phyloP scores from a whole-genome alignment of 768 basidiomycete species.

The Artomyces pyxidatus region DNA sequence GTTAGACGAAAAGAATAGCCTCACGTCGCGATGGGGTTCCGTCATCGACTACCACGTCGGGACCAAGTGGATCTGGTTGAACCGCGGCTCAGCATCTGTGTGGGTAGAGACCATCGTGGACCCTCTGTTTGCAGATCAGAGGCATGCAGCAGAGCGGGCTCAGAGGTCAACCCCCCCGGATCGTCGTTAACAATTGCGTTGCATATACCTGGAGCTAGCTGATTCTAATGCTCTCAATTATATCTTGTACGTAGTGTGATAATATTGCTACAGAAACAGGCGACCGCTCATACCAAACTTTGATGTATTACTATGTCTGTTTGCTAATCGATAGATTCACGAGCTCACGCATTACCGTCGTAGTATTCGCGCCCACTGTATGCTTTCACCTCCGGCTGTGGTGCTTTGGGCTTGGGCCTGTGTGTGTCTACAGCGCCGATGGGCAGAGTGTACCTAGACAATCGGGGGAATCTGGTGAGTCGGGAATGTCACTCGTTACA shows the following conservation, averaged over 20 bases:
- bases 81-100: slow-evolving; percentile 20
- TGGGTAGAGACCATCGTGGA: slow-evolving; percentile 27
- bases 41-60: slow-evolving; percentile 38
- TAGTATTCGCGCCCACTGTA: slow-evolving; percentile 19
- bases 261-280: neutral
- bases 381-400: slow-evolving; percentile 3
- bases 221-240: no score
- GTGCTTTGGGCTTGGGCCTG: slow-evolving; percentile 45
- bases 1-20: slow-evolving; percentile 31
- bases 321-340: no score
- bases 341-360: slow-evolving; percentile 11
- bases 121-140: slow-evolving; percentile 35
- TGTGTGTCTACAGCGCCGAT: slow-evolving; percentile 95
- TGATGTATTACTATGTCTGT: no score
- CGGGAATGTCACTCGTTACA: neutral
- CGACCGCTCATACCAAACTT: no score
- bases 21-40: slow-evolving; percentile 35
- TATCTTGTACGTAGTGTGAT: neutral
- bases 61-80: slow-evolving; percentile 46
- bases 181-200: neutral
- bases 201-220: neutral
- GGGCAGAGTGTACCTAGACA: slow-evolving; percentile 85
- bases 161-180: no score
- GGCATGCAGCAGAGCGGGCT: slow-evolving; percentile 13
- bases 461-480: neutral